Percentiles rank a stretch among this genome's conserved stretches.
These are phyloP conservation scores for Quillaja saponaria DNA, from an alignment of 306 rosid genomes.

Conservation along the genomic window DNA sequence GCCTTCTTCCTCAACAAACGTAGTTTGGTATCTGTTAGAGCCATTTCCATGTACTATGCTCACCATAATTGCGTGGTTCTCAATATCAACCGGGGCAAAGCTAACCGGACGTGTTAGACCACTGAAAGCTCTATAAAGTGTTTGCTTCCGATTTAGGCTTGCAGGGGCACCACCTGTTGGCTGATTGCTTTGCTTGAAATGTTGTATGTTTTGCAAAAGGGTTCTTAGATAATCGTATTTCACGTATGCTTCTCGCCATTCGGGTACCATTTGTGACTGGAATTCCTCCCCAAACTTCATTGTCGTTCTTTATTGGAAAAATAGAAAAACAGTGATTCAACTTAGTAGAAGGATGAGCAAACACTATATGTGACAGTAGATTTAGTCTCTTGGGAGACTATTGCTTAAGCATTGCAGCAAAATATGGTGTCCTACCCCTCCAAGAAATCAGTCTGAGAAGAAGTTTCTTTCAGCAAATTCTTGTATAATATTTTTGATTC, in stretches of 20 bases:
- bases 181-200: conserved; percentile 21
- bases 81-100: conserved; percentile 47
- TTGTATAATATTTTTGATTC: too few relatives aligned
- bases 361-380: too few relatives aligned
- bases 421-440: too few relatives aligned
- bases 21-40: conserved; percentile 42
- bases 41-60: conserved; percentile 34
- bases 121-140: conserved; percentile 72
- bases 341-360: too few relatives aligned
- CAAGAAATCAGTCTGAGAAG: too few relatives aligned
- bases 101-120: conserved; percentile 47
- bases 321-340: background rate
- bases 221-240: conserved; percentile 49
- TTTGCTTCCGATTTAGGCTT: conserved; percentile 42
- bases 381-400: too few relatives aligned
- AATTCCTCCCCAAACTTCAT: conserved; percentile 81
- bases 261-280: conserved; percentile 66
- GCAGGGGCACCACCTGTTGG: conserved; percentile 24
- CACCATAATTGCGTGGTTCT: conserved; percentile 59
- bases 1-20: conserved; percentile 64
- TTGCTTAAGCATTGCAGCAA: too few relatives aligned
- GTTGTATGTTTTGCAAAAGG: conserved; percentile 48
- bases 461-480: too few relatives aligned
- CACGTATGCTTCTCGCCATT: conserved; percentile 81
- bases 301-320: conserved; percentile 1